Conservation (phyloP, 495 filamentous ascomycete species). For the Aspergillus conjunctus region DNA sequence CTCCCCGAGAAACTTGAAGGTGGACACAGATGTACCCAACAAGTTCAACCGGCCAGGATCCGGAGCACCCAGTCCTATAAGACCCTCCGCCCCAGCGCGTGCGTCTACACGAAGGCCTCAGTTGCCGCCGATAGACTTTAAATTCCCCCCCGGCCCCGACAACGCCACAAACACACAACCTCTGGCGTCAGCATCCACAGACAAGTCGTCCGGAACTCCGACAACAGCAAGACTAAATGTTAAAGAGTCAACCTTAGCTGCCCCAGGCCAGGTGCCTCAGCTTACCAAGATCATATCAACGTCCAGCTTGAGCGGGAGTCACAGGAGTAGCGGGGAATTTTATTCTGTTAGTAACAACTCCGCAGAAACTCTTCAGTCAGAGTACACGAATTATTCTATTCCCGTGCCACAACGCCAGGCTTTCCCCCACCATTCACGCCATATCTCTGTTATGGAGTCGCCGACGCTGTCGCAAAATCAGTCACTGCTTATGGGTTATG, state of each 20-base stretch:
- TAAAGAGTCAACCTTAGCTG: conserved; percentile 27
- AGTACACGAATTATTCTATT: conserved; percentile 73
- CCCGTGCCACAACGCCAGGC: conserved; percentile 45
- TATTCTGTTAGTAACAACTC: conserved; percentile 94
- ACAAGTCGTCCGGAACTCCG: conserved; percentile 20
- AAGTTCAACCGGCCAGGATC: conserved; percentile 30
- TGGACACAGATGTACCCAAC: conserved; percentile 36
- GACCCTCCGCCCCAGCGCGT: conserved; percentile 31
- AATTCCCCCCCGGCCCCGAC: conserved; percentile 60
- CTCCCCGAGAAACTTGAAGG: conserved; percentile 27
- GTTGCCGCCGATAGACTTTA: conserved; percentile 62
- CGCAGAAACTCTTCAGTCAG: conserved; percentile 87
- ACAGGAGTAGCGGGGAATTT: conserved; percentile 89
- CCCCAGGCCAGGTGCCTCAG: conserved; percentile 56
- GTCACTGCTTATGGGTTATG: conserved; percentile 96
- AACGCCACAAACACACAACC: conserved; percentile 36
- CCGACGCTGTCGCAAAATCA: conserved; percentile 59
- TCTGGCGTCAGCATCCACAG: conserved; percentile 32
- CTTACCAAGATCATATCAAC: conserved; percentile 74
- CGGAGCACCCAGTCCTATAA: conserved; percentile 33
- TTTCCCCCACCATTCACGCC: conserved; percentile 59
- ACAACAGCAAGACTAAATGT: conserved; percentile 18
- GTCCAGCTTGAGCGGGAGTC: conserved; percentile 64
- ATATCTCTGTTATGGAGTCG: conserved; percentile 59
- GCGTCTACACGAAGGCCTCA: conserved; percentile 37